Percentiles rank a stretch among this genome's conserved stretches.
Evolutionary conservation across 2,329 filamentous ascomycete species (phyloP).

Genomic region (Trichocomaceae sp.): DNA sequence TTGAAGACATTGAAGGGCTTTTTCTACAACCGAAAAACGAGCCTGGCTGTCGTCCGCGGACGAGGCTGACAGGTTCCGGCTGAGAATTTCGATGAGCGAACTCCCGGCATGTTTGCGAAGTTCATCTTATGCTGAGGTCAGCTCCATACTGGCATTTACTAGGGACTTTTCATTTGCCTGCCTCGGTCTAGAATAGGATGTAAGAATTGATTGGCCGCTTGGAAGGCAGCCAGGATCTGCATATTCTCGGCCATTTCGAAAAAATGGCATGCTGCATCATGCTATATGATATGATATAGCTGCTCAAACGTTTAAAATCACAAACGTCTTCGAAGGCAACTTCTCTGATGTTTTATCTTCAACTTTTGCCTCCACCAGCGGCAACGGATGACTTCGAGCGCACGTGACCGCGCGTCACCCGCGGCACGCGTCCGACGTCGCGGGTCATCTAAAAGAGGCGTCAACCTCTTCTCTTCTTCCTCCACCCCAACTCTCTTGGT

Average conservation of each 20-base stretch:
- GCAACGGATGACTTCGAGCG: neutral
- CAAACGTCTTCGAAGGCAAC: neutral
- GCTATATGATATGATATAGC: neutral
- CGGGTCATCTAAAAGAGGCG: neutral
- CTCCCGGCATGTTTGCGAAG: constrained; percentile 29
- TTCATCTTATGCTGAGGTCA: constrained; percentile 33
- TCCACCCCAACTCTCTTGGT: constrained; percentile 6
- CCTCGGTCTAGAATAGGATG: constrained; percentile 37
- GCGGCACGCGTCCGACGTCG: constrained; percentile 9
- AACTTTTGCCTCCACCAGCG: neutral
- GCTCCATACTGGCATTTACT: constrained; percentile 17
- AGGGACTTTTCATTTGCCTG: constrained; percentile 22
- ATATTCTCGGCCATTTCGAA: constrained; percentile 25
- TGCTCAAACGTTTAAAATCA: neutral
- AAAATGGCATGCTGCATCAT: neutral
- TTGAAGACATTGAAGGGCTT: constrained; percentile 29
- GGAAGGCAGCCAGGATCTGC: constrained; percentile 27
- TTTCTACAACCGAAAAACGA: constrained; percentile 25
- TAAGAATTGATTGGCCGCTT: constrained; percentile 30
- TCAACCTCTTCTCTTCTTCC: neutral
- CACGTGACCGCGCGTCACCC: constrained; percentile 7
- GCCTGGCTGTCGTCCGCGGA: constrained; percentile 14
- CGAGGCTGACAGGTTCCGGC: constrained; percentile 11
- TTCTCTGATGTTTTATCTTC: neutral
- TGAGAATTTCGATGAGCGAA: constrained; percentile 32